Base-by-base conservation (phyloP, 768 basidiomycete genomes). In the Dendrothele bispora region DNA sequence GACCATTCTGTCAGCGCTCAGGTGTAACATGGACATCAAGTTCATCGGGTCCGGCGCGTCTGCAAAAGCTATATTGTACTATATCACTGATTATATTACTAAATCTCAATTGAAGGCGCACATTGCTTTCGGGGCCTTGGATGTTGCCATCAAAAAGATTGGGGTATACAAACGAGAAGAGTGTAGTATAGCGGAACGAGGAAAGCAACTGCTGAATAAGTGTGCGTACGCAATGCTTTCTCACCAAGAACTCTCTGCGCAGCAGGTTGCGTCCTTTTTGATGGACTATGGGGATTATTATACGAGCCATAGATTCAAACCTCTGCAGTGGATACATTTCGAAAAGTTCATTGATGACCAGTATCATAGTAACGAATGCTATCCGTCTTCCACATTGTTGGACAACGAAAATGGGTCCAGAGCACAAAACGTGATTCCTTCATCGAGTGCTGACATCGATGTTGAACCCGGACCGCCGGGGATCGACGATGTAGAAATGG, bases 81-180 rank as follows among this genome's bases (percentile, higher is more conserved):
- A 78, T 41, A 71, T 78, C 17, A 78, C 75, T 0, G 65, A 78
- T 45, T 78, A 79, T 42, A 75, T 78, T 15, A 69, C 74, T 1
- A 79, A 79, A 46, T 48, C 66, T 0, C 63, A 70, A 34, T 47
- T 77, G 8, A 72, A 73, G 30, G 51, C 65, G 0, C 70, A 78
- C 54, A 66, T 73, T 1, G 68, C 70, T 0, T 73, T 59, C 55
- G 64, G 69, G 0, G 67, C 71, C 0, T 42, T 69, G 2, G 58
- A 65, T 24, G 24, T 51, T 3, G 60, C 65, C 1, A 48, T 65
- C 0, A 42, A 42, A 14, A 55, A 52, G 15, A 21, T 65, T 5
- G 57, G 53, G 4, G 48, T 52, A 24, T 47, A 28, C 30, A 37
- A 53, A n/a, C 17, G 35, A 1, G 29, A 39, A 15, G 37, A 43